Conservation (phyloP, 352 stramenopile genomes). For the Phytophthora cryptogea region DNA sequence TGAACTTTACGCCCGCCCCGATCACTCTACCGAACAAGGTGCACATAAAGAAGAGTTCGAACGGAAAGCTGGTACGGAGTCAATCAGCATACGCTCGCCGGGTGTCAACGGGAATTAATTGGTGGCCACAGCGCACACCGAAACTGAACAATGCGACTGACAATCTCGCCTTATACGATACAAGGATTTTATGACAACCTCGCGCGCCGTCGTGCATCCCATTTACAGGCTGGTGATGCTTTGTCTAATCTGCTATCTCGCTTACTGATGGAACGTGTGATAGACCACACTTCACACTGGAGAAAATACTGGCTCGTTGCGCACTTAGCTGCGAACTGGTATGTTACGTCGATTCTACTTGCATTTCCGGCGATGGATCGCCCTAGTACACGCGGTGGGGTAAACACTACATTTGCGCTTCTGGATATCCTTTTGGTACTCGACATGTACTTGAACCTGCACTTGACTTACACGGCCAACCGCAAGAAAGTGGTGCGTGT, state of each 20-base stretch:
- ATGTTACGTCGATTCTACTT: conserved; percentile 43
- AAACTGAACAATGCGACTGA: conserved; percentile 7
- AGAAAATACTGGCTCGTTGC: conserved; percentile 42
- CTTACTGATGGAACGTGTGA: too few species aligned
- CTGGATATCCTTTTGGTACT: conserved; percentile 42
- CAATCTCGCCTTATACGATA: conserved; percentile 20
- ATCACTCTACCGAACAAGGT: conserved; percentile 17
- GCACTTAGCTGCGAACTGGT: conserved; percentile 47
- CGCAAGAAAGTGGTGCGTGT: conserved; percentile 36
- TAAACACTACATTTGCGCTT: conserved; percentile 27
- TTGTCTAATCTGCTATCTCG: too few species aligned
- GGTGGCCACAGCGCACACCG: conserved; percentile 8
- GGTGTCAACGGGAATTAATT: conserved; percentile 28
- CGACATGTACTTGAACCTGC: conserved; percentile 59
- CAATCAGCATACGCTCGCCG: conserved; percentile 50
- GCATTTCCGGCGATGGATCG: conserved; percentile 41
- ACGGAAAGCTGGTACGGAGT: conserved; percentile 40
- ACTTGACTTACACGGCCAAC: conserved; percentile 33
- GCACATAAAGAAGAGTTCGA: neutral
- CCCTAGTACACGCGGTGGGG: conserved; percentile 5
- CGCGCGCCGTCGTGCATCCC: conserved; percentile 11
- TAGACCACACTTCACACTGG: too few species aligned
- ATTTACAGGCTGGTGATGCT: too few species aligned
- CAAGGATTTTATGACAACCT: conserved; percentile 50
- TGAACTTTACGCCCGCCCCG: conserved; percentile 13